Percentiles rank a stretch among this genome's conserved stretches.
phyloP scores from a whole-genome alignment of 2,329 filamentous ascomycete species.

The Emmonsiellopsis sp. region DNA sequence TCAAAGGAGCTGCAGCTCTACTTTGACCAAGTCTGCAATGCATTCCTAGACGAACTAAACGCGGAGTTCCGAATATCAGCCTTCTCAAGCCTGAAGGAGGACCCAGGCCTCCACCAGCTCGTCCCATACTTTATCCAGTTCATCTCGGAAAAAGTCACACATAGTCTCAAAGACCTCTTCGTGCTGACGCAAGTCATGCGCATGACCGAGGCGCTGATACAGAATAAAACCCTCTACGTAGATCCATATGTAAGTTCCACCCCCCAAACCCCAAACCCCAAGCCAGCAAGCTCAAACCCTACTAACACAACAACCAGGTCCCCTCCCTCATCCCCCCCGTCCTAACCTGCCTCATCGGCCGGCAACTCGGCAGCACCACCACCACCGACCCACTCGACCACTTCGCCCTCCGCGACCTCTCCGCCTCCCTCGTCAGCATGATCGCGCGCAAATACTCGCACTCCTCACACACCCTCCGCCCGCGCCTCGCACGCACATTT shows the following conservation, averaged over 20 bases:
- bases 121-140: constrained; percentile 96
- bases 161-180: constrained; percentile 83
- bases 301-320: constrained; percentile 26
- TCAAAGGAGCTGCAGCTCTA: constrained; percentile 94
- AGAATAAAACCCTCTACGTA: constrained; percentile 70
- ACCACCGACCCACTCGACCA: constrained; percentile 47
- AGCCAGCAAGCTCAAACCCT: neutral
- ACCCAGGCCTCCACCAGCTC: constrained; percentile 89
- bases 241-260: constrained; percentile 48
- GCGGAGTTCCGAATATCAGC: constrained; percentile 82
- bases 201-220: constrained; percentile 71
- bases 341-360: constrained; percentile 80
- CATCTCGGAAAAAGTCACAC: constrained; percentile 90
- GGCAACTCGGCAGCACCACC: constrained; percentile 57
- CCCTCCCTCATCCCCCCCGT: constrained; percentile 71
- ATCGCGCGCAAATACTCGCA: constrained; percentile 74
- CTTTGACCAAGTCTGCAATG: constrained; percentile 88
- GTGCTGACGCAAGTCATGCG: constrained; percentile 87
- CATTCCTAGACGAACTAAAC: constrained; percentile 72
- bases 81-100: constrained; percentile 72
- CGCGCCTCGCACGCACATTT: constrained; percentile 84
- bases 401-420: constrained; percentile 74
- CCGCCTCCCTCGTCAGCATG: constrained; percentile 68
- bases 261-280: neutral
- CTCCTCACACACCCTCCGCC: constrained; percentile 71